phyloP scores from a whole-genome alignment of 495 filamentous ascomycete species.

The Tuber melanosporum region DNA sequence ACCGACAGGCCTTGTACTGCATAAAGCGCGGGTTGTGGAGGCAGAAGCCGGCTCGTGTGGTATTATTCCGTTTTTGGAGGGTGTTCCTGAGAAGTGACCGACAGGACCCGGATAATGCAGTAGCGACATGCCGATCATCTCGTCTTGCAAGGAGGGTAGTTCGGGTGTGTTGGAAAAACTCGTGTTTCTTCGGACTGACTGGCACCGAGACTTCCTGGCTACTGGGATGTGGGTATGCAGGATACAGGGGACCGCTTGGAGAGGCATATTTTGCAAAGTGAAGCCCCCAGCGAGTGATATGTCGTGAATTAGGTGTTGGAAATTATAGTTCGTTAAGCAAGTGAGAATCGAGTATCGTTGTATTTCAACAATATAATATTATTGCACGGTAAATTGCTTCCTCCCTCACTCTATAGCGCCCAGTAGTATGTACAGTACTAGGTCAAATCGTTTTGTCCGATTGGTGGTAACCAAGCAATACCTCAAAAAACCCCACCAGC shows the following conservation, averaged over 20 bases:
- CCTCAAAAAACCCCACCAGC: no score
- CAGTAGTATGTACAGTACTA: no score
- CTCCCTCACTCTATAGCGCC: not conserved
- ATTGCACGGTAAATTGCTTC: not conserved
- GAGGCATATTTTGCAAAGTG: not conserved
- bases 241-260: not conserved
- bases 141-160: not conserved
- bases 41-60: not conserved
- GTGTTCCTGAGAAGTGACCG: not conserved
- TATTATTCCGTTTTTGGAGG: not conserved
- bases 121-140: not conserved
- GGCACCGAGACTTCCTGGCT: not conserved
- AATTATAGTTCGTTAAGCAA: slow-evolving; percentile 4
- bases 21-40: not conserved
- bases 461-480: no score
- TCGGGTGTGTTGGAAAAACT: not conserved
- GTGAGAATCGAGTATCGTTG: not conserved
- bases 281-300: not conserved
- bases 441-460: no score
- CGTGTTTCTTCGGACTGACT: not conserved
- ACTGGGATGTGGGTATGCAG: not conserved
- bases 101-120: not conserved
- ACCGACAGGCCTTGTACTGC: not conserved
- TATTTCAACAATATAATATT: not conserved
- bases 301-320: not conserved